phyloP scores from a whole-genome alignment of 1,284 basidiomycete genomes.

The Melampsora abietis-canadensis region DNA sequence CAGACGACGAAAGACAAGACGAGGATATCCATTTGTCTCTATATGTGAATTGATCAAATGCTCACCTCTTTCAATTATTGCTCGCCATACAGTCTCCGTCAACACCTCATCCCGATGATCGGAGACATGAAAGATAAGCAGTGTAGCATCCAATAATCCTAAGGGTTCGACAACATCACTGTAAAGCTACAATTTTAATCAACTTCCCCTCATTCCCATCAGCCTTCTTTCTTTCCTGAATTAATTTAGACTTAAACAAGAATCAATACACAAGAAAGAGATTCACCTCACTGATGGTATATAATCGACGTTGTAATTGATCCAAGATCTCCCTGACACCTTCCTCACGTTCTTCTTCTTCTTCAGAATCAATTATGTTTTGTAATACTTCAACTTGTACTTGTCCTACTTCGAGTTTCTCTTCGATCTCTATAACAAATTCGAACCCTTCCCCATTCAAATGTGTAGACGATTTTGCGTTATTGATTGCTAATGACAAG shows the following conservation, averaged over 20 bases:
- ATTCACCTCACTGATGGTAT: conserved; percentile 58
- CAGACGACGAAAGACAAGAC: conserved; percentile 47
- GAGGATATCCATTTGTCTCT: conserved; percentile 36
- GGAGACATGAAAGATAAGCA: conserved; percentile 88
- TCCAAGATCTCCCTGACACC: conserved; percentile 57
- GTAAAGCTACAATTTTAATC: conserved; percentile 64
- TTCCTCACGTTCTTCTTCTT: conserved; percentile 54
- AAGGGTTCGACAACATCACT: conserved; percentile 83
- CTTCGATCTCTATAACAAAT: conserved; percentile 87
- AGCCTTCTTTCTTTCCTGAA: conserved; percentile 67
- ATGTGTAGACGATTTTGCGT: conserved; percentile 88
- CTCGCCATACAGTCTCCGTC: conserved; percentile 80
- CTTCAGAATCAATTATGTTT: conserved; percentile 53
- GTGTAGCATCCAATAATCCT: conserved; percentile 74
- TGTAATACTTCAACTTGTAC: conserved; percentile 79
- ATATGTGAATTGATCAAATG: conserved; percentile 36
- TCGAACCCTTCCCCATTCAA: conserved; percentile 78
- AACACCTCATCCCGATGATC: conserved; percentile 82
- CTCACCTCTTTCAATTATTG: conserved; percentile 74
- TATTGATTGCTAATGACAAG: conserved; percentile 86
- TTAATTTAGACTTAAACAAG: conserved; percentile 32
- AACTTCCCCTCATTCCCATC: conserved; percentile 55
- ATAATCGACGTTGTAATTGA: conserved; percentile 58
- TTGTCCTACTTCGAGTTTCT: conserved; percentile 93
- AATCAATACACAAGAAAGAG: background rate